phyloP scores from a whole-genome alignment of 441 rosid species.

The Croton setiger region DNA sequence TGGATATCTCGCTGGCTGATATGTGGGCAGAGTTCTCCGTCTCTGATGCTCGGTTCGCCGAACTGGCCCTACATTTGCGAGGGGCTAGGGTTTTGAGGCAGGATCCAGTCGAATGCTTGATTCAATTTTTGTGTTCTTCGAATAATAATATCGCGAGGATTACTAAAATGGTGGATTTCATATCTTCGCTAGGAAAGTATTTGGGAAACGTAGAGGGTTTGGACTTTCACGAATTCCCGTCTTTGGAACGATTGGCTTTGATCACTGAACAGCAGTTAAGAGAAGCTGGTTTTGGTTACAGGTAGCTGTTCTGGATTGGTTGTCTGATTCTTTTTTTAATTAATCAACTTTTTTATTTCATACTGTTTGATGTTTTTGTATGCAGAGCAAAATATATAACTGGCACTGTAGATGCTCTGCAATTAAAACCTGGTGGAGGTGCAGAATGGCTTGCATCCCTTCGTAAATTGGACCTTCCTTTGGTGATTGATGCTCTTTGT shows the following conservation, averaged over 20 bases:
- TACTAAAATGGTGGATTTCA: slow-evolving; percentile 81
- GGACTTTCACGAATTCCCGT: slow-evolving; percentile 76
- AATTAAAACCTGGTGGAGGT: slow-evolving; percentile 73
- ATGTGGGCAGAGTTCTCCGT: slow-evolving; percentile 69
- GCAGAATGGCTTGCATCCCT: slow-evolving; percentile 72
- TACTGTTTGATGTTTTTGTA: slow-evolving; percentile 24
- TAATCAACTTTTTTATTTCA: not conserved
- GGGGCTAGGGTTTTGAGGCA: slow-evolving; percentile 93
- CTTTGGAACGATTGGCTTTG: slow-evolving; percentile 53
- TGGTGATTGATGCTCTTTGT: slow-evolving; percentile 58
- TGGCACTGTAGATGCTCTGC: slow-evolving; percentile 62
- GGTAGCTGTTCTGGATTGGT: slow-evolving; percentile 34
- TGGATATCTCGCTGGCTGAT: slow-evolving; percentile 43
- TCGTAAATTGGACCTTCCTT: slow-evolving; percentile 61
- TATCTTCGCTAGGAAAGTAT: slow-evolving; percentile 59
- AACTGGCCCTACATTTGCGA: slow-evolving; percentile 46
- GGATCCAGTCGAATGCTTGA: slow-evolving; percentile 82
- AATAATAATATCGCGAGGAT: slow-evolving; percentile 83
- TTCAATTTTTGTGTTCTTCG: slow-evolving; percentile 87
- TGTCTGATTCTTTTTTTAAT: not conserved
- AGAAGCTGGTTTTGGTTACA: slow-evolving; percentile 89
- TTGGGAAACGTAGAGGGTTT: slow-evolving; percentile 63
- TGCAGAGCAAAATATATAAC: slow-evolving; percentile 79
- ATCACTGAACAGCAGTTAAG: slow-evolving; percentile 70
- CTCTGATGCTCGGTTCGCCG: slow-evolving; percentile 62